phyloP scores from a whole-genome alignment of 108 stramenopile species.

The Stephanodiscus minutulus region DNA sequence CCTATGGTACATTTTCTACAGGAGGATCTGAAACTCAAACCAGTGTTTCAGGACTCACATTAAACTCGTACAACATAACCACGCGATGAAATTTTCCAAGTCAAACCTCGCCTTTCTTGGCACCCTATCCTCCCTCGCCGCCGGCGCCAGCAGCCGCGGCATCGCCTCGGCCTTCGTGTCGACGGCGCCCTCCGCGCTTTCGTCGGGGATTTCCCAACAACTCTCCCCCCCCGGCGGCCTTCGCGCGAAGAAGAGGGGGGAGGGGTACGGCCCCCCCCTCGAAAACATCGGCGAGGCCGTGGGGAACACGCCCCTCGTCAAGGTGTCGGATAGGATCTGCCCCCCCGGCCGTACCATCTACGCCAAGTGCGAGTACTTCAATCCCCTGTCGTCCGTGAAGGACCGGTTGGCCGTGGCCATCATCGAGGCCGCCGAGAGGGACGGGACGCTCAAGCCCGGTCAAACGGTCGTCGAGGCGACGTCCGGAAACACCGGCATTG shows the following conservation, averaged over 20 bases:
- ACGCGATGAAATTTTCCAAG: conserved; percentile 1
- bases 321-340: conserved; percentile 37
- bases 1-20: too few relatives aligned
- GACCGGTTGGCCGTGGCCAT: conserved; percentile 78
- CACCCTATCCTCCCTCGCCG: not conserved
- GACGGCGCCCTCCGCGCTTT: not conserved
- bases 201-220: too few relatives aligned
- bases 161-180: not conserved
- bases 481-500: conserved; percentile 90
- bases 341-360: conserved; percentile 60
- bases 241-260: conserved; percentile 1
- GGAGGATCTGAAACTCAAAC: too few relatives aligned
- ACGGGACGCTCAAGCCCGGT: conserved; percentile 76
- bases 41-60: not conserved
- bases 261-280: conserved; percentile 28
- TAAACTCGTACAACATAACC: not conserved
- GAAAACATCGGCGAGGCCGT: conserved; percentile 44
- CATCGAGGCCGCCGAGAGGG: conserved; percentile 79
- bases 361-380: conserved; percentile 75
- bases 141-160: not conserved
- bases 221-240: not conserved
- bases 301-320: conserved; percentile 56
- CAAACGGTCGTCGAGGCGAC: conserved; percentile 90
- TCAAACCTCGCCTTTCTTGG: conserved; percentile 2
- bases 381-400: conserved; percentile 85